Conservation (phyloP, 2,329 filamentous ascomycete species). For the Bimuria novae-zelandiae region DNA sequence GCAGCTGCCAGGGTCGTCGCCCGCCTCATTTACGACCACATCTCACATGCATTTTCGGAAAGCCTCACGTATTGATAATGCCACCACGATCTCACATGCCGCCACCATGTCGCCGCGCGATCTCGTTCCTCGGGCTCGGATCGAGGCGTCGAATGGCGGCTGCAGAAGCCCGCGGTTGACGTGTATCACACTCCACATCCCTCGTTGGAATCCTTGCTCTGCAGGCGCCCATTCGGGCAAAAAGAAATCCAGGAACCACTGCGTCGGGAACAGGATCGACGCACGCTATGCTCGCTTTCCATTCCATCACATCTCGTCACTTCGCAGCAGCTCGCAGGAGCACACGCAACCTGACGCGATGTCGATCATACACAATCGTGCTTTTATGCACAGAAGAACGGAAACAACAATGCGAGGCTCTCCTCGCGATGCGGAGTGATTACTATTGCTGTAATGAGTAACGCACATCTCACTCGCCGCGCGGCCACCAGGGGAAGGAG, state of each 20-base stretch:
- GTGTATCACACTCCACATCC: slow-evolving; percentile 4
- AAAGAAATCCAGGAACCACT: slow-evolving; percentile 20
- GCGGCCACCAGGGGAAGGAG: neutral
- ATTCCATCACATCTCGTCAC: slow-evolving; percentile 12
- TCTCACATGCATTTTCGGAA: slow-evolving; percentile 7
- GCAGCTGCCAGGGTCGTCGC: neutral
- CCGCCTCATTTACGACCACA: slow-evolving; percentile 9
- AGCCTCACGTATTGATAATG: slow-evolving; percentile 8
- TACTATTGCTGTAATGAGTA: neutral
- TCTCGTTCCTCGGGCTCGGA: slow-evolving; percentile 4
- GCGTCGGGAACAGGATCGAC: slow-evolving; percentile 21
- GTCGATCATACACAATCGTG: slow-evolving; percentile 13
- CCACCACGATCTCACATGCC: neutral
- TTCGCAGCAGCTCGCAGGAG: neutral
- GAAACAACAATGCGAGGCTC: neutral
- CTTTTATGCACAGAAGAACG: neutral
- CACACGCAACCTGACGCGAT: slow-evolving; percentile 2
- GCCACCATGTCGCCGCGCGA: neutral
- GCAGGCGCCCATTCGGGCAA: slow-evolving; percentile 10
- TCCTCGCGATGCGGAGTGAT: neutral
- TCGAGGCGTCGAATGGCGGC: slow-evolving; percentile 16
- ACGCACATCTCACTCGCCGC: neutral
- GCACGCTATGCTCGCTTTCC: slow-evolving; percentile 7
- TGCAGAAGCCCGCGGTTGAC: slow-evolving; percentile 1
- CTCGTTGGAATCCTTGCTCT: neutral